phyloP scores from a whole-genome alignment of 1,139 yeast genomes.

The Blastobotrys elegans region DNA sequence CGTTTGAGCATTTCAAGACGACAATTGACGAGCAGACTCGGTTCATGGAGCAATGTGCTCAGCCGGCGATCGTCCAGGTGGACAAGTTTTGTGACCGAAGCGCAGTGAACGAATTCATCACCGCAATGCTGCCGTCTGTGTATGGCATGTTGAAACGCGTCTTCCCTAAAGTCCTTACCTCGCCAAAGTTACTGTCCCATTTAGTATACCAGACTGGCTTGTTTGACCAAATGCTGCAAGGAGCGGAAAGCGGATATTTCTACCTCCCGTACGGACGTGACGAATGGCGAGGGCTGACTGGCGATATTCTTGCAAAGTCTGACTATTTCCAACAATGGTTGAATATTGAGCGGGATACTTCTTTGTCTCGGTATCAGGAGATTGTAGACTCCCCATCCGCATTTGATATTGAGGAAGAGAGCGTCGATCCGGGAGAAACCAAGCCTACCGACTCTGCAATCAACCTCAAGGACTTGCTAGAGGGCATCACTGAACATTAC shows the following conservation, averaged over 20 bases:
- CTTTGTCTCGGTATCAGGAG: constrained; percentile 47
- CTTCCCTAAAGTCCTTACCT: constrained; percentile 37
- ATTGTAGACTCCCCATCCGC: constrained; percentile 52
- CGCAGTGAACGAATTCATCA: constrained; percentile 49
- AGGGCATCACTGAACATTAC: constrained; percentile 62
- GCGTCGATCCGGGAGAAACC: constrained; percentile 41
- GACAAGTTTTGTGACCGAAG: constrained; percentile 27
- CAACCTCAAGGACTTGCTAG: constrained; percentile 56
- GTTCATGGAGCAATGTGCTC: constrained; percentile 38
- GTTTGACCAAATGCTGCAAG: constrained; percentile 52
- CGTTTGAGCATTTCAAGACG: constrained; percentile 51
- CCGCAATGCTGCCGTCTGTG: constrained; percentile 49
- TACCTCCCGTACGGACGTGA: constrained; percentile 46
- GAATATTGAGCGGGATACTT: constrained; percentile 47
- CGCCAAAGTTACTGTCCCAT: constrained; percentile 53
- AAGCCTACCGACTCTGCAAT: constrained; percentile 68
- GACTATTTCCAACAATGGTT: constrained; percentile 60
- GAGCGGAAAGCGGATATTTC: constrained; percentile 42
- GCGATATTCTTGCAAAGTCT: constrained; percentile 44
- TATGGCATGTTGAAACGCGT: constrained; percentile 42
- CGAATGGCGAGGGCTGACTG: constrained; percentile 56
- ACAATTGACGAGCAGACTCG: constrained; percentile 45
- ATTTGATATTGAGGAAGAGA: constrained; percentile 58
- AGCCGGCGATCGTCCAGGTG: constrained; percentile 29
- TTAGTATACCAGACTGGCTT: constrained; percentile 53